A percentile compares a stretch with the other conserved stretches of the same genome.
Evolutionary conservation across 768 basidiomycete species (phyloP).

Genomic region (Suillus brevipes): DNA sequence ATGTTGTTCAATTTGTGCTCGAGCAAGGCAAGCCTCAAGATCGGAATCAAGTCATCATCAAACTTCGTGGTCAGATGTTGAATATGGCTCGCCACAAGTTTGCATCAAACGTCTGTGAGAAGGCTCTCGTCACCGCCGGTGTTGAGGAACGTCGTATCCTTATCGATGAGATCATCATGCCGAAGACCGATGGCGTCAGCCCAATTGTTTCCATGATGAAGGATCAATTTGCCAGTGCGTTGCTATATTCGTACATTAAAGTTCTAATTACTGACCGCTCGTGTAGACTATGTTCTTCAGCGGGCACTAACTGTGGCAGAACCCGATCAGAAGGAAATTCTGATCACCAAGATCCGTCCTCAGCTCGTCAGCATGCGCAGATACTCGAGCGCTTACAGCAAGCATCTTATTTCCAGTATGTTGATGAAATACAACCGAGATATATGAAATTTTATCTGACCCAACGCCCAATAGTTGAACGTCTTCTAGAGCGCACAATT

Average conservation of each 20-base stretch:
- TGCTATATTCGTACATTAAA: background rate
- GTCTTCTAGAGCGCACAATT: conserved; percentile 57
- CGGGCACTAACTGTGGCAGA: conserved; percentile 69
- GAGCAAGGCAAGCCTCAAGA: conserved; percentile 77
- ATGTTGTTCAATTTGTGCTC: conserved; percentile 92
- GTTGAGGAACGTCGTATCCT: conserved; percentile 63
- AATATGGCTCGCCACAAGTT: conserved; percentile 86
- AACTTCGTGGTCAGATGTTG: conserved; percentile 76
- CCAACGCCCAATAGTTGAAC: conserved; percentile 52
- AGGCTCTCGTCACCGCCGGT: conserved; percentile 72
- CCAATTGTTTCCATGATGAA: conserved; percentile 73
- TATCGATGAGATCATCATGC: conserved; percentile 78
- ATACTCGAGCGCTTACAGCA: conserved; percentile 72
- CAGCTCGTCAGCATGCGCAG: conserved; percentile 71
- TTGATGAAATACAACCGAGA: conserved; percentile 5
- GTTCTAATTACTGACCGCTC: conserved; percentile 8
- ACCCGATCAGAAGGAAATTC: conserved; percentile 65
- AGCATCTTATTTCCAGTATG: conserved; percentile 81
- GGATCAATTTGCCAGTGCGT: conserved; percentile 87
- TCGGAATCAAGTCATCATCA: conserved; percentile 59
- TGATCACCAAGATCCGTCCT: conserved; percentile 63
- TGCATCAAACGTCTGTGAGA: conserved; percentile 95
- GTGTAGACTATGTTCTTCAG: conserved; percentile 82
- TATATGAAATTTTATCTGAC: conserved; percentile 19
- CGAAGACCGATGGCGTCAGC: conserved; percentile 65